Evolutionary conservation across 306 rosid genomes (phyloP), one percentile per base, ranked within the genome.

Genomic region (Cucurbita pepo): DNA sequence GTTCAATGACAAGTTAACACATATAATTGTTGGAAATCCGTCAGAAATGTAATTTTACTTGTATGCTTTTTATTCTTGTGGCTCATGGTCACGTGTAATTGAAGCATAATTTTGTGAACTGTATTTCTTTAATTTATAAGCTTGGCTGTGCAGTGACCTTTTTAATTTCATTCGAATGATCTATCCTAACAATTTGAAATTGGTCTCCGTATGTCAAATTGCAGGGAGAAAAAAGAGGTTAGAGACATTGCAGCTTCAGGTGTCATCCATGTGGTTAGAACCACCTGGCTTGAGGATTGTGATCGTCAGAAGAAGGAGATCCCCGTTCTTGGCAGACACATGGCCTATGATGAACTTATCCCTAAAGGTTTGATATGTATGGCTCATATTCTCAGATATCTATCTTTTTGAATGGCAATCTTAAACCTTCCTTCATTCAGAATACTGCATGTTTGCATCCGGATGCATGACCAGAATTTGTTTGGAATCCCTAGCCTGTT

Each of bases 221-320:
- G 13, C 77, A 90, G 98, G 30, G 94, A 93, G 84, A 93, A 87
- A 85, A 88, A 86, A 77, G 97, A 93, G 77, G 78, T 88, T 76
- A 85, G 96, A 85, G 82, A 84, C 30, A 80, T 88, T 73, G 96
- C 90, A 75, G 90, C 98, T 86, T 78, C 79, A 13, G 96, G 98
- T 75, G 77, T 90, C 65, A 77, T 87, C 75, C 78, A 81, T 75
- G 96, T 88, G 75, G 98, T 93, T 66, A 90, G 79, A 81, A 75
- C 88, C 47, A 47, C 81, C 56, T 93, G 98, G 98, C 96, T 93
- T 77, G 95, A 90, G 81, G 97, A 93, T 73, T 93, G 98, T 79
- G 88, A 88, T 74, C 83, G 73, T 71, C 75, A 76, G 74, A 93
- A 85, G 86, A 90, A 87, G 81, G 88, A 88, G 85, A 81, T 88